Conservation (phyloP, 2,329 filamentous ascomycete species). For the Microdochium nivale region DNA sequence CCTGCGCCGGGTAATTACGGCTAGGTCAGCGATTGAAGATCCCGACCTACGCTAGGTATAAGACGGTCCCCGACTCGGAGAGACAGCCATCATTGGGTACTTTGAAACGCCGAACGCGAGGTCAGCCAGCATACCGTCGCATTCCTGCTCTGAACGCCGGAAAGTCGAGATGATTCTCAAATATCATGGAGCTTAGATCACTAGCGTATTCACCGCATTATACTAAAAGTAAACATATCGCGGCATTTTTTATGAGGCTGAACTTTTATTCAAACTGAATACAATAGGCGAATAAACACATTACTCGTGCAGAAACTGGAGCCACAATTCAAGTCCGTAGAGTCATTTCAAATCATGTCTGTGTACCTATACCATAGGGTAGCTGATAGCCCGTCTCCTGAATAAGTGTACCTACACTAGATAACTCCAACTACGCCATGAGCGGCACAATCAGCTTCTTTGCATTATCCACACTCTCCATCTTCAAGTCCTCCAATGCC, state of each 20-base stretch:
- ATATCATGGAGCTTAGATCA: neutral
- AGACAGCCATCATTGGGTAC: neutral
- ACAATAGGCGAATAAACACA: neutral
- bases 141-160: neutral
- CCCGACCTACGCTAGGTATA: neutral
- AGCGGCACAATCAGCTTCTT: neutral
- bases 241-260: neutral
- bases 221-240: neutral
- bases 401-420: neutral
- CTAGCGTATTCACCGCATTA: neutral
- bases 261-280: neutral
- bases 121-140: neutral
- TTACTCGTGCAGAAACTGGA: neutral
- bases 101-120: neutral
- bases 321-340: neutral
- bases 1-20: neutral
- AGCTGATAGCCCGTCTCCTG: neutral
- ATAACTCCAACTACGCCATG: neutral
- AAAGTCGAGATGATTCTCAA: neutral
- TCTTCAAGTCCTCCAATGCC: neutral
- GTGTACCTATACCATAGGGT: neutral
- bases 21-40: neutral
- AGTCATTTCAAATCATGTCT: neutral
- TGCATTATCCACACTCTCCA: neutral
- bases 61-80: neutral